These are phyloP conservation scores for Colletotrichum phormii DNA, from an alignment of 2,329 filamentous ascomycete genomes.

Conservation along the genomic window DNA sequence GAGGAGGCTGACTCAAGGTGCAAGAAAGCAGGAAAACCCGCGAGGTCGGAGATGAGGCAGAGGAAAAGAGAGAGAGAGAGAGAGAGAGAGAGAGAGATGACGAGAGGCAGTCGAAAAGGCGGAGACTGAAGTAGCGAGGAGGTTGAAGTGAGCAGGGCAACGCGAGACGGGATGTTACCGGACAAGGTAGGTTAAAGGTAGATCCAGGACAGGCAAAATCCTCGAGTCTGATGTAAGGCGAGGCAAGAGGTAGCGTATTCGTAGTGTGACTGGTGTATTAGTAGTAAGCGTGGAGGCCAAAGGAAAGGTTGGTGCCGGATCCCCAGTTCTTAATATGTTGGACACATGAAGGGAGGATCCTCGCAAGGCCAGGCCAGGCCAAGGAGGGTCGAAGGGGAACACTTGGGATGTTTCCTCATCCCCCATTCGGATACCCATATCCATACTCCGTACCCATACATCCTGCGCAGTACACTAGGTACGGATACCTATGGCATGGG, in stretches of 20 bases:
- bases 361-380: slow-evolving; percentile 10
- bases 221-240: slow-evolving; percentile 13
- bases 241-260: not conserved
- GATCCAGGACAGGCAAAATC: slow-evolving; percentile 14
- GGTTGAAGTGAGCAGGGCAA: slow-evolving; percentile 24
- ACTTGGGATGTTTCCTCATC: not conserved
- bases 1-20: slow-evolving; percentile 22
- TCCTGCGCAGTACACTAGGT: too few species aligned
- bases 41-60: not conserved
- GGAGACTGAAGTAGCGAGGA: slow-evolving; percentile 10
- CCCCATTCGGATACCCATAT: not conserved
- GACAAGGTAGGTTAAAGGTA: slow-evolving; percentile 4
- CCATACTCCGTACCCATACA: not conserved
- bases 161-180: slow-evolving; percentile 15
- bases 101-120: slow-evolving; percentile 15
- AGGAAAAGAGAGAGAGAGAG: too few species aligned
- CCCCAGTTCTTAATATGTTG: slow-evolving; percentile 34
- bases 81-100: not conserved
- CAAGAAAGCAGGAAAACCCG: not conserved
- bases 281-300: not conserved
- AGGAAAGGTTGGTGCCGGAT: slow-evolving; percentile 21
- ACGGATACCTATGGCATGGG: too few species aligned
- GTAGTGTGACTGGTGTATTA: not conserved
- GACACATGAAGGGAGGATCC: slow-evolving; percentile 25
- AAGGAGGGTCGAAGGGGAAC: slow-evolving; percentile 9